Evolutionary conservation across 352 stramenopile species (phyloP).

Genomic region (Globisporangium iwayamae): DNA sequence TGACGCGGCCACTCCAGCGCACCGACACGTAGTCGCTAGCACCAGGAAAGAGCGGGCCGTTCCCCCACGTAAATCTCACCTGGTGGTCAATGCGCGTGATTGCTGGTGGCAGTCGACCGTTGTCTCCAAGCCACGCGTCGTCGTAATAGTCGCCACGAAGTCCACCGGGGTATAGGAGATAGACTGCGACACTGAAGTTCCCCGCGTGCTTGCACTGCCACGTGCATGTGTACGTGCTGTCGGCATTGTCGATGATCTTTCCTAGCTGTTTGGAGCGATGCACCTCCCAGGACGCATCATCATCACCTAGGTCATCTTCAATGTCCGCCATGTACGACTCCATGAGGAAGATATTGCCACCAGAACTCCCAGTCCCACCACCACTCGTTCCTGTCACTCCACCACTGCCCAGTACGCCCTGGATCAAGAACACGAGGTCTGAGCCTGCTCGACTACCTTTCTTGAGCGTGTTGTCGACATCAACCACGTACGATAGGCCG

Average conservation of each 20-base stretch:
- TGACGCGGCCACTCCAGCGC: slow-evolving; percentile 67
- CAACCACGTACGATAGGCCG: slow-evolving; percentile 32
- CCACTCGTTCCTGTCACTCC: slow-evolving; percentile 7
- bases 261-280: slow-evolving; percentile 25
- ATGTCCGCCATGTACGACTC: slow-evolving; percentile 34
- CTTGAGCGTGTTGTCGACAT: slow-evolving; percentile 21
- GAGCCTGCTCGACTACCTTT: slow-evolving; percentile 39
- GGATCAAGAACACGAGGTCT: slow-evolving; percentile 45
- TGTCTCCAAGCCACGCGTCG: slow-evolving; percentile 51
- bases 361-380: background rate
- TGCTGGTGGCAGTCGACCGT: slow-evolving; percentile 13
- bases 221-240: slow-evolving; percentile 38
- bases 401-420: slow-evolving; percentile 48
- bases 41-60: slow-evolving; percentile 39
- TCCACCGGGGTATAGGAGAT: slow-evolving; percentile 52
- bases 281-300: background rate
- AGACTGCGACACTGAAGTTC: slow-evolving; percentile 50
- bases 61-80: slow-evolving; percentile 74
- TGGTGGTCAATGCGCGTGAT: slow-evolving; percentile 54
- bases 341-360: slow-evolving; percentile 30
- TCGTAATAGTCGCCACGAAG: slow-evolving; percentile 65
- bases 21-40: slow-evolving; percentile 54
- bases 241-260: slow-evolving; percentile 21
- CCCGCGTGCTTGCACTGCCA: slow-evolving; percentile 47
- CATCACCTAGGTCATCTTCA: slow-evolving; percentile 15